These are phyloP conservation scores for Petasospora fabianii DNA, from an alignment of 1,139 yeast genomes.

Conservation along the genomic window DNA sequence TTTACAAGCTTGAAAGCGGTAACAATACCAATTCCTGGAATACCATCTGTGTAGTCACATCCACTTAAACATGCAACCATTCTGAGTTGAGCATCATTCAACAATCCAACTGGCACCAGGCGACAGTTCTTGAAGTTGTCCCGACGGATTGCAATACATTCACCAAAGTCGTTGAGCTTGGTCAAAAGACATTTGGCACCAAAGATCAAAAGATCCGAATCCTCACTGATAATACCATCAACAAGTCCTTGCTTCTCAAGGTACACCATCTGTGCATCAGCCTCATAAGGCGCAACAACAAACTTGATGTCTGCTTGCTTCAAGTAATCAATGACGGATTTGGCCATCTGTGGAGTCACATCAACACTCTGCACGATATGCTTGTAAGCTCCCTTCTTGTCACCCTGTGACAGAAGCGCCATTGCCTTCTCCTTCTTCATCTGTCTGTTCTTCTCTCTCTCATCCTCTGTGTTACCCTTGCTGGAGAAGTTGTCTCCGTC, in stretches of 20 bases:
- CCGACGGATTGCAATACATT: slow-evolving; percentile 64
- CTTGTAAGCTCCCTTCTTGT: slow-evolving; percentile 57
- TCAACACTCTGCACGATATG: slow-evolving; percentile 77
- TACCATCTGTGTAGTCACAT: slow-evolving; percentile 91
- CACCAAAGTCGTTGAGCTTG: slow-evolving; percentile 74
- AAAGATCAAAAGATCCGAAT: slow-evolving; percentile 86
- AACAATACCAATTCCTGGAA: slow-evolving; percentile 75
- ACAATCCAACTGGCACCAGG: slow-evolving; percentile 44
- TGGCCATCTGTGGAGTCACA: slow-evolving; percentile 90
- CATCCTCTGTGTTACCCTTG: slow-evolving; percentile 69
- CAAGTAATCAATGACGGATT: slow-evolving; percentile 72
- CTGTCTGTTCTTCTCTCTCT: slow-evolving; percentile 53
- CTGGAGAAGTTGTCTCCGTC: slow-evolving; percentile 89
- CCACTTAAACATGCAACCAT: slow-evolving; percentile 87
- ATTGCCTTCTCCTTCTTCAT: slow-evolving; percentile 58
- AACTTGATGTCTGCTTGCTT: slow-evolving; percentile 57
- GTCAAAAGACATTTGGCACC: slow-evolving; percentile 79
- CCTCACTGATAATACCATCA: slow-evolving; percentile 89
- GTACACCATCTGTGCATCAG: slow-evolving; percentile 95
- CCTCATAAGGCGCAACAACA: slow-evolving; percentile 97
- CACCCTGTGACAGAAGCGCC: slow-evolving; percentile 47
- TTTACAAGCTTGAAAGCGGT: slow-evolving; percentile 67
- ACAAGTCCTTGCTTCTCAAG: slow-evolving; percentile 72
- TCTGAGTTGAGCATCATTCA: slow-evolving; percentile 58
- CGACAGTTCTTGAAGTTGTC: slow-evolving; percentile 44